Base-by-base conservation (phyloP, 805 yeast species). In the Wickerhamiella qilinensis region DNA sequence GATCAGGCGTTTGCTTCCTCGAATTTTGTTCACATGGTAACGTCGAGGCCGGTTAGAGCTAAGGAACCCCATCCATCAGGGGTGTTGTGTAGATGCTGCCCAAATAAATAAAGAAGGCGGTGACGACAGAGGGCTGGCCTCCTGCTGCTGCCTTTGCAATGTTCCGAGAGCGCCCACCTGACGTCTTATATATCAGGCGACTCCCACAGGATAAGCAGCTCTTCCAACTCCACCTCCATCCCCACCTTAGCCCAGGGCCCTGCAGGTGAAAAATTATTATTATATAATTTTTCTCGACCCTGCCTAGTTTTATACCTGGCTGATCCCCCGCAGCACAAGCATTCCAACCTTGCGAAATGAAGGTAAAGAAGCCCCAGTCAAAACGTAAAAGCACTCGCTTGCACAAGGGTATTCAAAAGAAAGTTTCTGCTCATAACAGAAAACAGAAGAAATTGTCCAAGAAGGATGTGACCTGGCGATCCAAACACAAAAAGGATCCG, bases 331-430 rank as follows among this genome's bases (percentile, higher is more conserved):
- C n/a, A n/a, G n/a, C n/a, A n/a, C n/a, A n/a, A n/a, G n/a, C n/a
- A n/a, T n/a, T n/a, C n/a, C n/a, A n/a, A n/a, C n/a, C n/a, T n/a
- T n/a, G n/a, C n/a, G n/a, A n/a, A 30, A 50, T 50, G 55, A 50
- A 46, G 43, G 55, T 50, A 12, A 46, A 50, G 45, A 51, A 51
- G 48, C 55, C 54, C 17, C 45, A 41, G 21, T 47, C 52, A 30
- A 91, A 88, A 63, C 75, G 97, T 64, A 69, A 76, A 38, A 72
- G 91, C 55, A 88, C 97, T 52, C 84, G 93, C 59, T 74, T 86
- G 82, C 75, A 85, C 55, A 94, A 86, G 59, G 98, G 98, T 46
- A 85, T 91, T 57, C 80, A 83, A 66, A 91, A 85, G 73, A 91
- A 91, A 63, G 86, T 94, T 2, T 72, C 88, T 31, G 95, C 97